Conservation (phyloP, 164 flowering plant genomes). For the Vitis cinerea region DNA sequence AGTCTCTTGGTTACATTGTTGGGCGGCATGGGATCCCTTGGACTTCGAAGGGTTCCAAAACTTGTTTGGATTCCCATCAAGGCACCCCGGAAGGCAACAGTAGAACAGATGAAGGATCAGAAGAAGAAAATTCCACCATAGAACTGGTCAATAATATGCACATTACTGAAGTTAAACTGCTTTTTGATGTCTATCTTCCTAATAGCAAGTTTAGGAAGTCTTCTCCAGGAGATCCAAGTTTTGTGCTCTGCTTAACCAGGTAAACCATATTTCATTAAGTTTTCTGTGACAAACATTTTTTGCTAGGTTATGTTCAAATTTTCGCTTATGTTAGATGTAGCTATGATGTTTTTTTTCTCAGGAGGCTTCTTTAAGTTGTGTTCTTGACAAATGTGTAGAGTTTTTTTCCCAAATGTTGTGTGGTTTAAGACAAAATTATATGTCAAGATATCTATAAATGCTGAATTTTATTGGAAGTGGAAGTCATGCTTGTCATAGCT, state of each 20-base stretch:
- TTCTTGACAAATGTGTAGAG: too few species aligned
- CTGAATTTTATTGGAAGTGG: too few species aligned
- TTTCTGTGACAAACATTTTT: too few species aligned
- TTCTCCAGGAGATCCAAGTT: slow-evolving; percentile 72
- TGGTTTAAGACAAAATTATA: too few species aligned
- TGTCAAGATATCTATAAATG: too few species aligned
- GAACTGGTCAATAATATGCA: slow-evolving; percentile 32
- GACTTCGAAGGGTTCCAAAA: slow-evolving; percentile 45
- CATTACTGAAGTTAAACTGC: slow-evolving; percentile 38
- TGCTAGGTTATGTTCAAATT: too few species aligned
- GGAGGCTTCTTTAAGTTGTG: too few species aligned
- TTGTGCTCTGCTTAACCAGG: slow-evolving; percentile 57
- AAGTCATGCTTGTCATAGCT: too few species aligned
- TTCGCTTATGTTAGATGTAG: too few species aligned
- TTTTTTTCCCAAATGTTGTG: too few species aligned
- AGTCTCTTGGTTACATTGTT: slow-evolving; percentile 79
- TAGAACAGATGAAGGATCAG: slow-evolving; percentile 8
- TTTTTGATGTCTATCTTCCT: slow-evolving; percentile 78
- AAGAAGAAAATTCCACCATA: slow-evolving; percentile 15
- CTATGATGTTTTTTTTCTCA: too few species aligned
- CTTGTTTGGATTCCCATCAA: slow-evolving; percentile 10
- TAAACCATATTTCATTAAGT: slow-evolving; percentile 13
- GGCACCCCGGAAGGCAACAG: slow-evolving; percentile 11
- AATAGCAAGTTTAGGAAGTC: slow-evolving; percentile 81
- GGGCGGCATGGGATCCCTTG: slow-evolving; percentile 65